Evolutionary conservation across 352 stramenopile genomes (phyloP).

Genomic region (Thraustotheca clavata): DNA sequence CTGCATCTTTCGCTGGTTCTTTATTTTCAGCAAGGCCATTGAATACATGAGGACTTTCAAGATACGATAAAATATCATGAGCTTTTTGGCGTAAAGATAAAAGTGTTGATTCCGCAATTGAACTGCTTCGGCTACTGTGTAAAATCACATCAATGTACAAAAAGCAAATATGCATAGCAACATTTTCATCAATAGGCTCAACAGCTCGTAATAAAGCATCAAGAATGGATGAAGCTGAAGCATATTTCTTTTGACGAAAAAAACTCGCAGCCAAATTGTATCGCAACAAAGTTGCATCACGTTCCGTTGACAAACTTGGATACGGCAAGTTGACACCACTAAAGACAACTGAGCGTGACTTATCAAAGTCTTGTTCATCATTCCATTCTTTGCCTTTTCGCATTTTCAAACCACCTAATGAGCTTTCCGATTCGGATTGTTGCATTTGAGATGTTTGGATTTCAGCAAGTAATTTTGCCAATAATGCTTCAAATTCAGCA

Average conservation of each 20-base stretch:
- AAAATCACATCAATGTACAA: conserved; percentile 89
- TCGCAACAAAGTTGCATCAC: conserved; percentile 77
- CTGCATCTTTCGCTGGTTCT: conserved; percentile 25
- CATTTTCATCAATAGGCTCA: conserved; percentile 84
- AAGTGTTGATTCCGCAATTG: conserved; percentile 65
- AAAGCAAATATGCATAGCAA: conserved; percentile 91
- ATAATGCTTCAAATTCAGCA: conserved; percentile 62
- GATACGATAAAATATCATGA: conserved; percentile 75
- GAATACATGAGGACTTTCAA: conserved; percentile 87
- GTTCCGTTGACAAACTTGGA: conserved; percentile 53
- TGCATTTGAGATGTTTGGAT: conserved; percentile 33
- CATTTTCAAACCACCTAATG: conserved; percentile 15
- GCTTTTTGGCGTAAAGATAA: conserved; percentile 72
- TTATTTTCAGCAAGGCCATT: conserved; percentile 52
- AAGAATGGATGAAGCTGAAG: conserved; percentile 71
- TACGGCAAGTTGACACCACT: conserved; percentile 19
- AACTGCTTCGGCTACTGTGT: conserved; percentile 79
- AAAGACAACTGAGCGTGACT: background rate
- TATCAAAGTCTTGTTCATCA: background rate
- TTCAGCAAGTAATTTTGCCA: conserved; percentile 49
- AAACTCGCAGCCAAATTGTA: conserved; percentile 86
- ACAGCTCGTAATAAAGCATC: conserved; percentile 85
- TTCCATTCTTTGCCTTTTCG: conserved; percentile 23
- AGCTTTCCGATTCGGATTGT: conserved; percentile 17
- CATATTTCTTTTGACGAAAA: conserved; percentile 88